Evolutionary conservation across 306 rosid species (phyloP).

Genomic region (Cotoneaster glaucophyllus): DNA sequence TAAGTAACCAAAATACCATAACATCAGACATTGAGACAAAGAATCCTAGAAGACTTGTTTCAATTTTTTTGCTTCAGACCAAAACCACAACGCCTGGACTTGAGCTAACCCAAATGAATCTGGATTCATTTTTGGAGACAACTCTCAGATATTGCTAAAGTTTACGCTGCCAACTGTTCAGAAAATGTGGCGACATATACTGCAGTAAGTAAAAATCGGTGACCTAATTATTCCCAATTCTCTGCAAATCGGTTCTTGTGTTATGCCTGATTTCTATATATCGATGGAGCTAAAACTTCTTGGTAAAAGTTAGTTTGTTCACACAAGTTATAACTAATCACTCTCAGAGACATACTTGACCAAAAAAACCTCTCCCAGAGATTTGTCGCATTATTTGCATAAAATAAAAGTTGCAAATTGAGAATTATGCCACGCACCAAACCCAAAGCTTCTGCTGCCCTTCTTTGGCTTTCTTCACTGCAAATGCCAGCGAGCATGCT

Average conservation of each 20-base stretch:
- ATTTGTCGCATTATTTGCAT: background rate
- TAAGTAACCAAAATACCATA: background rate
- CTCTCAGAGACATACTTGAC: background rate
- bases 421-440: conserved; percentile 40
- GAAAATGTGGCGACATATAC: background rate
- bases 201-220: background rate
- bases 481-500: conserved; percentile 53
- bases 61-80: background rate
- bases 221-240: background rate
- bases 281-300: background rate
- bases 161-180: background rate
- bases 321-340: background rate
- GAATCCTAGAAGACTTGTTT: background rate
- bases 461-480: conserved; percentile 46
- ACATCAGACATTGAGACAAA: background rate
- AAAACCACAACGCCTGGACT: background rate
- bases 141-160: background rate
- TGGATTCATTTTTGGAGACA: background rate
- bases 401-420: background rate
- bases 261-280: background rate
- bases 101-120: background rate
- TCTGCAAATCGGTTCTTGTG: background rate
- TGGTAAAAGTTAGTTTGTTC: background rate
- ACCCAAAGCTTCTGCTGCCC: conserved; percentile 81
- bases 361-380: background rate